These are phyloP conservation scores for Bacidia rubella DNA, from an alignment of 495 filamentous ascomycete genomes.

Conservation along the genomic window DNA sequence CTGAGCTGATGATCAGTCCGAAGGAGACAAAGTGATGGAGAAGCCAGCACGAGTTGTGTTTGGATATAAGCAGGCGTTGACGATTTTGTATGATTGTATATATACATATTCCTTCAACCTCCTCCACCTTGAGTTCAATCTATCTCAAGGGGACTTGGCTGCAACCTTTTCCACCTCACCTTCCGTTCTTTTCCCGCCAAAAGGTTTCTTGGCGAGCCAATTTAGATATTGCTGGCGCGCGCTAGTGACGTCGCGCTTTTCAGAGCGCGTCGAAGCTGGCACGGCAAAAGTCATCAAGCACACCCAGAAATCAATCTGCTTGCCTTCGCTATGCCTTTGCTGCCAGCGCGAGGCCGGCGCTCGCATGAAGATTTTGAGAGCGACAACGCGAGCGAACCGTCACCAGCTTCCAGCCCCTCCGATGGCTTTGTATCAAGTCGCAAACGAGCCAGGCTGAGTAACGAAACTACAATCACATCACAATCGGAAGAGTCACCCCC, in stretches of 20 bases:
- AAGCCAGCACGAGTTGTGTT: too few relatives aligned
- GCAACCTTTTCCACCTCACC: too few relatives aligned
- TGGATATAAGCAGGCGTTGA: too few relatives aligned
- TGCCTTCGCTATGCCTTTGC: slow-evolving; percentile 4
- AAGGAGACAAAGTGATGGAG: slow-evolving; percentile 41
- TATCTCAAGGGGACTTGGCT: too few relatives aligned
- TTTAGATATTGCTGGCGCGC: too few relatives aligned
- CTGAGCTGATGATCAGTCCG: slow-evolving; percentile 94
- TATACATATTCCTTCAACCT: too few relatives aligned
- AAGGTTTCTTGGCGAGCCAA: too few relatives aligned
- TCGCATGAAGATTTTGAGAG: slow-evolving; percentile 10
- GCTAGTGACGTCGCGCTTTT: too few relatives aligned
- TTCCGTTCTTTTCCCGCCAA: too few relatives aligned
- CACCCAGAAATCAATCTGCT: background rate
- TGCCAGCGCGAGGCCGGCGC: slow-evolving; percentile 4
- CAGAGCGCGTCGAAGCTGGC: too few relatives aligned
- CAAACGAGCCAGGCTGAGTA: slow-evolving; percentile 17
- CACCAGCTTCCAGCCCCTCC: slow-evolving; percentile 6
- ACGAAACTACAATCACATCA: slow-evolving; percentile 5
- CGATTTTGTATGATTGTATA: too few relatives aligned
- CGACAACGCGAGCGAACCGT: slow-evolving; percentile 4
- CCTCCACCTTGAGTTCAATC: too few relatives aligned
- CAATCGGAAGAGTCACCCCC: background rate
- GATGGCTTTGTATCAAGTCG: slow-evolving; percentile 3
- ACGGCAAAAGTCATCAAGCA: background rate